Evolutionary conservation across 2,329 filamentous ascomycete species (phyloP), one percentile per base, ranked within the genome.

Genomic region (Phyllosticta paracitricarpa): DNA sequence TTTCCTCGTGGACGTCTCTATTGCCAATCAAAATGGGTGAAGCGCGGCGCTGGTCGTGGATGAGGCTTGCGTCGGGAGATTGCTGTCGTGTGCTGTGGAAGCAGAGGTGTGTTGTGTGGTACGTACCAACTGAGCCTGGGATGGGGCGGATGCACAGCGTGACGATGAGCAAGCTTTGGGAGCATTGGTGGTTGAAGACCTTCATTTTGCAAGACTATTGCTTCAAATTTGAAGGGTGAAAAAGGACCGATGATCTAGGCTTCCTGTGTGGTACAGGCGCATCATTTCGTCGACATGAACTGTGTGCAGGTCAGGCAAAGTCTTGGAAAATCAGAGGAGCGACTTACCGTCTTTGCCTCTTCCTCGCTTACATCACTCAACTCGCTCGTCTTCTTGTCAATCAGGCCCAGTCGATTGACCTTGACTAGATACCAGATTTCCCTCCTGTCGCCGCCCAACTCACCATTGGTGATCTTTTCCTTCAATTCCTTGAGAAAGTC

Each of bases 341-440:
- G 48, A 28, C 60, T 62, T 14, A 58, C 60, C 65, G 63, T 56
- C 63, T 67, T 82, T n/a, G 88, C 91, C 68, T 92, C 87, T 54
- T 89, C 84, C 58, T 84, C 81, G 0, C 81, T 83, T 4, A 92
- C 84, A 30, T 83, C 78, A 0, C 88, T 91, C 19, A 79, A 76
- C 53, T 88, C 84, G 2, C 81, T 83, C 68, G 84, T 77, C 56
- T 76, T 79, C 58, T 80, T 78, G 64, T 89, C 85, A 67, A 97
- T 86, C 70, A 96, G 76, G 0, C 91, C 89, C 61, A 96, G 75
- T 66, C 79, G 84, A 52, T 81, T 83, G 62, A 78, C 82, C 66
- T 87, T 81, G 25, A 96, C 76, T 66, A 82, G 79, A 77, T 84
- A 89, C 91, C 91, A 97, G 76, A 97, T 85, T 69, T 95, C 90